Evolutionary conservation across 805 yeast genomes (phyloP).

Genomic region (Lipomyces starkeyi): DNA sequence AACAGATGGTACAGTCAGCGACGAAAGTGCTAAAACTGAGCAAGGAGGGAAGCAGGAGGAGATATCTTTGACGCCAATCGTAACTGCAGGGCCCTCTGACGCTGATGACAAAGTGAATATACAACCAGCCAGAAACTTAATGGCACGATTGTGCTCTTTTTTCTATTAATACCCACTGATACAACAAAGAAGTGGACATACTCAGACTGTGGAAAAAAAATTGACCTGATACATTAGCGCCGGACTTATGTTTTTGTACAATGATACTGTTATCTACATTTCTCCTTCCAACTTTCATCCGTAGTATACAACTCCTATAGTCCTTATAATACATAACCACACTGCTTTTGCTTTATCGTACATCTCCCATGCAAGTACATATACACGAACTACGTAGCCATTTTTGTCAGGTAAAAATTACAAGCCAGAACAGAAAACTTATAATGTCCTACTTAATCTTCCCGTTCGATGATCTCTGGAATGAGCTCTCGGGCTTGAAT

Average conservation of each 20-base stretch:
- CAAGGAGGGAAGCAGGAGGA: not conserved
- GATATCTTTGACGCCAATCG: not conserved
- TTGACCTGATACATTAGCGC: not conserved
- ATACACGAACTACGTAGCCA: not conserved
- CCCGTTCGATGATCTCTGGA: conserved; percentile 37
- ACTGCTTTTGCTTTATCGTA: not conserved
- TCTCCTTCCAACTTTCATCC: not conserved
- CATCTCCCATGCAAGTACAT: not conserved
- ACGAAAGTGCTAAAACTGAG: not conserved
- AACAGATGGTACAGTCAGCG: not conserved
- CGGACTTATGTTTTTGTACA: not conserved
- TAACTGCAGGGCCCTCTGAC: not conserved
- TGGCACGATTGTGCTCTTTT: not conserved
- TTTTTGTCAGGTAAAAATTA: too few relatives aligned
- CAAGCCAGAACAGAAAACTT: not conserved
- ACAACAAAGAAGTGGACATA: not conserved
- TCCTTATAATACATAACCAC: not conserved
- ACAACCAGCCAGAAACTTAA: not conserved
- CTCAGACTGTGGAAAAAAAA: not conserved
- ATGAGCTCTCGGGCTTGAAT: conserved; percentile 29
- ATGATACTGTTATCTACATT: not conserved
- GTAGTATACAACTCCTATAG: not conserved
- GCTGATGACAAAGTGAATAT: not conserved
- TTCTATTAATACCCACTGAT: conserved; percentile 1
- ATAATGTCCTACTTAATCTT: conserved; percentile 13